A percentile compares a stretch with the other conserved stretches of the same genome.
phyloP scores from a whole-genome alignment of 2,329 filamentous ascomycete species.

The Berkeleyomyces basicola region DNA sequence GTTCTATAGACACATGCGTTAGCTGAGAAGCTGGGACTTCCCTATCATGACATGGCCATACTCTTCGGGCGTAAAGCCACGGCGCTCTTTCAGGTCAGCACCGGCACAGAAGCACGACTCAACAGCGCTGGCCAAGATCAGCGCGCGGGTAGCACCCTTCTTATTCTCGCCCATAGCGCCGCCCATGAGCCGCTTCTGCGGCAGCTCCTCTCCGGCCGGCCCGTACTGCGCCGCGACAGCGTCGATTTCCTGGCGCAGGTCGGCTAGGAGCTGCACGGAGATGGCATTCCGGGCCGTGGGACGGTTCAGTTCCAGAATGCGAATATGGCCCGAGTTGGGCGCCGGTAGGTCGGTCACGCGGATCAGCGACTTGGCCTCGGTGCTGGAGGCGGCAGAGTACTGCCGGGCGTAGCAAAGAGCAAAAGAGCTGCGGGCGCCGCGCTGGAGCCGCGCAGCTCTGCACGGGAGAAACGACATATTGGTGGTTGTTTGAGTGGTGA shows the following conservation, averaged over 20 bases:
- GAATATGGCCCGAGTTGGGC: constrained; percentile 66
- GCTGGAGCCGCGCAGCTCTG: background rate
- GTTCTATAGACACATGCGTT: constrained; percentile 37
- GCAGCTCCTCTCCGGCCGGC: constrained; percentile 36
- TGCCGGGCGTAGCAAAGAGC: constrained; percentile 15
- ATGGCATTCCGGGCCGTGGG: constrained; percentile 81
- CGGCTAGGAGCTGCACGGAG: constrained; percentile 57
- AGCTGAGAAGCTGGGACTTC: background rate
- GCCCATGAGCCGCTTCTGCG: constrained; percentile 26
- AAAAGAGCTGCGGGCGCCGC: background rate
- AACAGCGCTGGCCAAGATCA: constrained; percentile 73
- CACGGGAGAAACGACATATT: background rate
- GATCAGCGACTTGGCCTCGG: constrained; percentile 34
- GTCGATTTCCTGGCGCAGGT: constrained; percentile 56
- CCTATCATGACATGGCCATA: constrained; percentile 25
- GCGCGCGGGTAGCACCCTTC: constrained; percentile 51
- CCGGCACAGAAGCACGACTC: constrained; percentile 85
- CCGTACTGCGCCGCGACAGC: constrained; percentile 52
- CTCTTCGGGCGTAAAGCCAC: constrained; percentile 62
- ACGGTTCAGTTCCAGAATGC: constrained; percentile 74
- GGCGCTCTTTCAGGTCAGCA: constrained; percentile 81
- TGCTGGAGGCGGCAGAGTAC: constrained; percentile 28
- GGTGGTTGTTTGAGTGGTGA: background rate
- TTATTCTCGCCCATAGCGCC: constrained; percentile 28
- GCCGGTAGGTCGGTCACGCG: constrained; percentile 61